These are phyloP conservation scores for Arthrobotrys musiformis DNA, from an alignment of 2,329 filamentous ascomycete genomes.

Conservation along the genomic window DNA sequence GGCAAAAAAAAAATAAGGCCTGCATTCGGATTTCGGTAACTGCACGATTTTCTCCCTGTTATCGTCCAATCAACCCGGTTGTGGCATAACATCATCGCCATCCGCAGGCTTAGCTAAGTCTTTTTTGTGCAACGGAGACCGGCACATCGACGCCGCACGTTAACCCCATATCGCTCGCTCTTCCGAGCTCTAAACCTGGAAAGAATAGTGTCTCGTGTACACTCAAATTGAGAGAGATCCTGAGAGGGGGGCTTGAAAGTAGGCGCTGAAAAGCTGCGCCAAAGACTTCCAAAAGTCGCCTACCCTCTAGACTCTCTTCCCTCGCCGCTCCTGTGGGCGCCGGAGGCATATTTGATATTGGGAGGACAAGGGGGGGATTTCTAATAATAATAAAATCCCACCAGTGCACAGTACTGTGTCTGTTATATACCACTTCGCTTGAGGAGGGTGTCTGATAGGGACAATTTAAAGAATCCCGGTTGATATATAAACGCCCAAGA, in stretches of 20 bases:
- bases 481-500: constrained; percentile 44
- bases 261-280: constrained; percentile 48
- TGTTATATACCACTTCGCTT: constrained; percentile 19
- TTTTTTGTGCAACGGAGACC: constrained; percentile 13
- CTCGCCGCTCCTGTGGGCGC: constrained; percentile 37
- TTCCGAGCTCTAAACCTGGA: constrained; percentile 5
- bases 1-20: background rate
- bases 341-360: constrained; percentile 32
- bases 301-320: constrained; percentile 14
- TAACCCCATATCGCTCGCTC: constrained; percentile 14
- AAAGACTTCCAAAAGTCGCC: constrained; percentile 39
- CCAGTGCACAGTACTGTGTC: background rate
- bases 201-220: constrained; percentile 42
- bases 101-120: constrained; percentile 25
- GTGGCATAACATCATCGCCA: constrained; percentile 48
- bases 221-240: constrained; percentile 10
- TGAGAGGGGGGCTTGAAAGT: constrained; percentile 13
- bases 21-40: constrained; percentile 14
- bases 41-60: background rate
- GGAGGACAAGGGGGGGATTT: constrained; percentile 25
- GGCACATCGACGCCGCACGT: constrained; percentile 18
- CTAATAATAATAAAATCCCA: constrained; percentile 48
- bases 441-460: constrained; percentile 25
- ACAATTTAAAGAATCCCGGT: background rate
- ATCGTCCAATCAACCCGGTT: constrained; percentile 31